A percentile compares a stretch with the other conserved stretches of the same genome.
phyloP scores from a whole-genome alignment of 805 yeast genomes.

The Kluyveromyces nonfermentans region DNA sequence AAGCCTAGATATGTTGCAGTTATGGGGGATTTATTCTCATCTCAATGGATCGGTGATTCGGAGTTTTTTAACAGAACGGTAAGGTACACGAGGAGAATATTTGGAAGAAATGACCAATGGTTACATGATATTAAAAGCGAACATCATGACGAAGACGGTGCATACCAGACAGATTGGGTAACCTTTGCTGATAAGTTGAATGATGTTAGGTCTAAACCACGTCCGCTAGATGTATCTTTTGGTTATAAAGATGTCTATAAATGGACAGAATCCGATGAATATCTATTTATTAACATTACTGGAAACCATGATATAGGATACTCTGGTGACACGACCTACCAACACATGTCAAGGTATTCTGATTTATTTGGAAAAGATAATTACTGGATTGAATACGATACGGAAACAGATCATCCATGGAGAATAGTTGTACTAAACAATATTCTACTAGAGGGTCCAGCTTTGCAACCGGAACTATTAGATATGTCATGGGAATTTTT shows the following conservation, averaged over 20 bases:
- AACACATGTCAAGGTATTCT: conserved; percentile 74
- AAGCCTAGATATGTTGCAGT: conserved; percentile 77
- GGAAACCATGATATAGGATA: conserved; percentile 98
- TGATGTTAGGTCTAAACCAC: conserved; percentile 15
- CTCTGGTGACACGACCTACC: conserved; percentile 88
- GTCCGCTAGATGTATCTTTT: conserved; percentile 30
- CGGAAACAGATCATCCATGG: conserved; percentile 62
- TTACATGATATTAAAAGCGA: conserved; percentile 31
- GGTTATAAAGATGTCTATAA: conserved; percentile 56
- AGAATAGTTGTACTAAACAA: conserved; percentile 83
- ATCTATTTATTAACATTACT: conserved; percentile 70
- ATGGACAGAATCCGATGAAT: conserved; percentile 52
- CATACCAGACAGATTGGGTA: conserved; percentile 21
- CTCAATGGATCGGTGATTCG: conserved; percentile 88
- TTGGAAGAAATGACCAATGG: conserved; percentile 58
- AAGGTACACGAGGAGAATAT: conserved; percentile 63
- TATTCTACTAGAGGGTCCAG: conserved; percentile 83
- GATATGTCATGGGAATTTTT: conserved; percentile 67
- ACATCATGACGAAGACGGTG: conserved; percentile 21
- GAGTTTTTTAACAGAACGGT: conserved; percentile 77
- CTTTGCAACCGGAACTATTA: conserved; percentile 61
- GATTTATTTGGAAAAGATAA: conserved; percentile 76
- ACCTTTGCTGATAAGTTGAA: conserved; percentile 21
- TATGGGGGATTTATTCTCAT: conserved; percentile 85
- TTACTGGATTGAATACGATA: conserved; percentile 63